phyloP scores from a whole-genome alignment of 2,329 filamentous ascomycete genomes.

The Periconia digitata region DNA sequence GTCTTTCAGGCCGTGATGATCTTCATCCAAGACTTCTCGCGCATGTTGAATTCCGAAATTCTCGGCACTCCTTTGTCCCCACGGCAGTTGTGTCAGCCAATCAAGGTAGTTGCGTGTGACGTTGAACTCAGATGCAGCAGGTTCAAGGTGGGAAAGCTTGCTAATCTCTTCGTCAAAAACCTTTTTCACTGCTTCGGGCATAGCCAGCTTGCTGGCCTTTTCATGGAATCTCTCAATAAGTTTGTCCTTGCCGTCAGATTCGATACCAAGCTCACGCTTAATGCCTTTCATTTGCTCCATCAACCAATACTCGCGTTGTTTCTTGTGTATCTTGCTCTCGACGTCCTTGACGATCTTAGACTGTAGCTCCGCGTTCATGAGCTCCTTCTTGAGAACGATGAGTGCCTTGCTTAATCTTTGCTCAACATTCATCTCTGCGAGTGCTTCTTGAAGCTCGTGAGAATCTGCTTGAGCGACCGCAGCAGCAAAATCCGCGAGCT shows the following conservation, averaged over 20 bases:
- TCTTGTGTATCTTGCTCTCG: constrained; percentile 94
- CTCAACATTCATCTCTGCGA: constrained; percentile 87
- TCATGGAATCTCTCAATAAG: constrained; percentile 97
- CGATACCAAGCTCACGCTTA: constrained; percentile 88
- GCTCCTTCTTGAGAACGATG: constrained; percentile 92
- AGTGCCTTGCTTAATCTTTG: constrained; percentile 89
- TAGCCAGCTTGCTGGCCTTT: constrained; percentile 88
- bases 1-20: constrained; percentile 95
- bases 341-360: constrained; percentile 98
- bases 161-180: constrained; percentile 98
- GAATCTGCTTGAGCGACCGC: constrained; percentile 87
- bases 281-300: constrained; percentile 99
- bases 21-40: constrained; percentile 86
- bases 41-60: constrained; percentile 96
- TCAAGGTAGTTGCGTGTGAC: constrained; percentile 98
- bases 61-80: constrained; percentile 92
- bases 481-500: constrained; percentile 94
- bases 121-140: constrained; percentile 96
- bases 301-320: constrained; percentile 95
- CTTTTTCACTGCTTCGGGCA: constrained; percentile 95
- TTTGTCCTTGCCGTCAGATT: constrained; percentile 98
- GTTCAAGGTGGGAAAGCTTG: constrained; percentile 92
- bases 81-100: constrained; percentile 97
- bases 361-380: constrained; percentile 96
- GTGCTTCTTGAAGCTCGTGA: constrained; percentile 86